phyloP scores from a whole-genome alignment of 495 filamentous ascomycete genomes.

The Polyplosphaeria fusca region DNA sequence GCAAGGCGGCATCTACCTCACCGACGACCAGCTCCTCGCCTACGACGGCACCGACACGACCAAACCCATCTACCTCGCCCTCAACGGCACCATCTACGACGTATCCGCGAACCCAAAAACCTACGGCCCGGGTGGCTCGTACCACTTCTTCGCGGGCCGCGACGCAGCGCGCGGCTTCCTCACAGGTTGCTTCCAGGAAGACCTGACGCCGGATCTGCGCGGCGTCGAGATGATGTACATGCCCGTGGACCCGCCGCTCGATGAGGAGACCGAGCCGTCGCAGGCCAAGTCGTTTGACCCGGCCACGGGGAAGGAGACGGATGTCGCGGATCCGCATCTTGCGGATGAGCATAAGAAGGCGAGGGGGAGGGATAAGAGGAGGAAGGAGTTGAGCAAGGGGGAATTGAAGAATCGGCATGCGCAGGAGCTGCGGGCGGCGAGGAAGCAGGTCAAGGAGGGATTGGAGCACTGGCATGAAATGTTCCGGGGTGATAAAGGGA shows the following conservation, averaged over 20 bases:
- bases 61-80: conserved; percentile 82
- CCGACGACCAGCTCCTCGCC: conserved; percentile 63
- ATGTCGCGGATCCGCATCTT: conserved; percentile 9
- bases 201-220: conserved; percentile 74
- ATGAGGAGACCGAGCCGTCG: not conserved
- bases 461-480: conserved; percentile 68
- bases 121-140: conserved; percentile 88
- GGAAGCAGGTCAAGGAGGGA: conserved; percentile 53
- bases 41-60: conserved; percentile 75
- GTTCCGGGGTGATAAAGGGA: conserved; percentile 58
- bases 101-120: conserved; percentile 68
- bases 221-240: conserved; percentile 90
- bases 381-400: conserved; percentile 46
- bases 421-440: conserved; percentile 51
- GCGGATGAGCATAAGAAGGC: conserved; percentile 45
- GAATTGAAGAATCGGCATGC: conserved; percentile 47
- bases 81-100: conserved; percentile 95
- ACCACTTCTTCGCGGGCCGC: conserved; percentile 79
- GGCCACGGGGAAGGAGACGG: not conserved
- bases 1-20: conserved; percentile 59
- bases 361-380: conserved; percentile 48
- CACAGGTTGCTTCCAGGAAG: conserved; percentile 92
- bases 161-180: conserved; percentile 90
- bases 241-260: conserved; percentile 59
- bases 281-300: not conserved